phyloP scores from a whole-genome alignment of 495 filamentous ascomycete species.

The Terfezia boudieri region DNA sequence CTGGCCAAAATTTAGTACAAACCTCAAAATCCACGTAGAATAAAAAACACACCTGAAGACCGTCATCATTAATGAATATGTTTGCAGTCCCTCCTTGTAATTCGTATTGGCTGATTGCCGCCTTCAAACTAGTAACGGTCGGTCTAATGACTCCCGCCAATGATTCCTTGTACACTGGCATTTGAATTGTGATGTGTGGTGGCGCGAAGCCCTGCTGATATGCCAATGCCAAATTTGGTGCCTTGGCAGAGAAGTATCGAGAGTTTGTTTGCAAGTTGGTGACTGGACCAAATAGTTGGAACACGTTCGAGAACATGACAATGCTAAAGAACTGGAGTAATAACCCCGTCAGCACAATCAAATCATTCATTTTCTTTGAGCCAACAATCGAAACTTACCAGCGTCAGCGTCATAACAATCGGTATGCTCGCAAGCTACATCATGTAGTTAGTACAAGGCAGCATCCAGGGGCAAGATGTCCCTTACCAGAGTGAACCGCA shows the following conservation, averaged over 20 bases:
- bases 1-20: too few relatives aligned
- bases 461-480: too few relatives aligned
- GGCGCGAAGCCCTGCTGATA: conserved; percentile 11
- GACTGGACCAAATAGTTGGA: conserved; percentile 38
- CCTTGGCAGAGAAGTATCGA: conserved; percentile 35
- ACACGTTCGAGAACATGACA: conserved; percentile 30
- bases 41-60: conserved; percentile 37
- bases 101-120: conserved; percentile 38
- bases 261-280: conserved; percentile 32
- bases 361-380: neutral
- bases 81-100: conserved; percentile 60
- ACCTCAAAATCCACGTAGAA: conserved; percentile 10
- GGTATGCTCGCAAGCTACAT: too few relatives aligned
- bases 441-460: too few relatives aligned
- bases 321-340: conserved; percentile 36
- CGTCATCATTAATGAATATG: conserved; percentile 63
- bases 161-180: conserved; percentile 56
- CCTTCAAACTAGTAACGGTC: conserved; percentile 19
- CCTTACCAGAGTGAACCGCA: too few relatives aligned
- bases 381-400: too few relatives aligned
- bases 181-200: conserved; percentile 53
- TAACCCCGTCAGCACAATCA: neutral
- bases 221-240: too few relatives aligned
- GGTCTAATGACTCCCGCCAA: conserved; percentile 23
- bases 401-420: too few relatives aligned